Percentiles rank a stretch among this genome's conserved stretches.
phyloP scores from a whole-genome alignment of 2,329 filamentous ascomycete species.

The Lanzia echinophila region DNA sequence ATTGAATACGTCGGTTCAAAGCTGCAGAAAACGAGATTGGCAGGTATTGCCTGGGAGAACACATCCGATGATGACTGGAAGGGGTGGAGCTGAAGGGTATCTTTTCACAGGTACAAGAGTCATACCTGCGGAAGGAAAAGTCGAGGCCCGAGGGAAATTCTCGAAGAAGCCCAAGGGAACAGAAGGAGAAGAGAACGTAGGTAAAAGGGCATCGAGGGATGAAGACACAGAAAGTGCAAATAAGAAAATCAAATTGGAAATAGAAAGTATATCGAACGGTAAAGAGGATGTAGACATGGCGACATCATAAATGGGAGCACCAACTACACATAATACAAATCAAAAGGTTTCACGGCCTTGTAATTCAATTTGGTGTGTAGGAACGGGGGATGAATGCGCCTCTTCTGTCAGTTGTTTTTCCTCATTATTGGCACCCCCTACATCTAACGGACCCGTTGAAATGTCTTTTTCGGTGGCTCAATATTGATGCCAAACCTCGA shows the following conservation, averaged over 20 bases:
- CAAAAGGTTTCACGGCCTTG: neutral
- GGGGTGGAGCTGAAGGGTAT: conserved; percentile 84
- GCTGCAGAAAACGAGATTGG: conserved; percentile 70
- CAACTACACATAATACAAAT: neutral
- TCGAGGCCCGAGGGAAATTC: conserved; percentile 77
- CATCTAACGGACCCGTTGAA: neutral
- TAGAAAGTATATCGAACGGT: conserved; percentile 3
- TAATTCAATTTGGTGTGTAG: no score
- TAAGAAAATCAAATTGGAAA: conserved; percentile 10
- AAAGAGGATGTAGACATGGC: conserved; percentile 6
- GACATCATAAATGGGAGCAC: neutral
- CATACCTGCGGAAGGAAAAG: conserved; percentile 68
- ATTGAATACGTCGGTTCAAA: conserved; percentile 74
- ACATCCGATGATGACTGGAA: conserved; percentile 87
- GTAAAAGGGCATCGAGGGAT: neutral
- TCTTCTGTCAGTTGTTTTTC: neutral
- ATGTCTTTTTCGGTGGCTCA: neutral
- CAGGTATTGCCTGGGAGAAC: conserved; percentile 89
- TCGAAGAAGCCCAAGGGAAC: conserved; percentile 18
- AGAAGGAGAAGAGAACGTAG: conserved; percentile 5
- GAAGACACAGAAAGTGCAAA: neutral
- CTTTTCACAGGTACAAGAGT: conserved; percentile 79
- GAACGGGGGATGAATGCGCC: neutral
- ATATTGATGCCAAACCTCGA: neutral
- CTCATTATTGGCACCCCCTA: neutral